Percentiles rank a stretch among this genome's conserved stretches.
phyloP scores from a whole-genome alignment of 1,139 yeast species.

The Hyphopichia wangnamkhiaoensis region DNA sequence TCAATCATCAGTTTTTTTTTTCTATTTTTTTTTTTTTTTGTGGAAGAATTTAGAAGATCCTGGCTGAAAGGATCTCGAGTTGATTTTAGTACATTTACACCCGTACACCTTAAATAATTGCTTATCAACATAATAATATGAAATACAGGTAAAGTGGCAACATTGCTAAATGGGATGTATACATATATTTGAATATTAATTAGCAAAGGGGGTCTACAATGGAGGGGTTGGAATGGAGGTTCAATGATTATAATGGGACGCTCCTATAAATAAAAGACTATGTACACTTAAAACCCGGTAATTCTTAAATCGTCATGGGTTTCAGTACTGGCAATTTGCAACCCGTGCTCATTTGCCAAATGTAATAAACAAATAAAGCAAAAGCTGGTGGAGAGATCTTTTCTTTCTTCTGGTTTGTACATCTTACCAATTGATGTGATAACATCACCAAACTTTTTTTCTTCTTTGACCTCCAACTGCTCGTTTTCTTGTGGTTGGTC shows the following conservation, averaged over 20 bases:
- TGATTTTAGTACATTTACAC: not conserved
- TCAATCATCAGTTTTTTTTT: not conserved
- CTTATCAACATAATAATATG: not conserved
- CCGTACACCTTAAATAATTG: not conserved
- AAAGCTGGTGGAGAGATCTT: conserved; percentile 82
- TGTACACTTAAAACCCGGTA: conserved; percentile 29
- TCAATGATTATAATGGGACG: too few species aligned
- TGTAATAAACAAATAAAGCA: conserved; percentile 84
- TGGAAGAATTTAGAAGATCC: not conserved
- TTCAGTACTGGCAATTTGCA: conserved; percentile 59
- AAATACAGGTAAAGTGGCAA: too few species aligned
- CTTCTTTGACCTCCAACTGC: conserved; percentile 11
- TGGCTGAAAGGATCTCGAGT: not conserved
- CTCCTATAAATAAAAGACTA: not conserved
- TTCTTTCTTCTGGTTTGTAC: conserved; percentile 53
- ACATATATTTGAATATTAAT: too few species aligned
- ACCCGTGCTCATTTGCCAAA: conserved; percentile 86
- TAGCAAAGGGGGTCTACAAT: too few species aligned
- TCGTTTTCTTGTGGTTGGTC: conserved; percentile 12
- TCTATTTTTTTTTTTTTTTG: not conserved
- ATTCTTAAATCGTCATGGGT: conserved; percentile 59
- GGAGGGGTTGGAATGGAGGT: too few species aligned
- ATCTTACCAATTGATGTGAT: conserved; percentile 52
- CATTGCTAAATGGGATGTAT: not conserved
- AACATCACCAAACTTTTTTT: conserved; percentile 46